Conservation (phyloP, 2,329 filamentous ascomycete genomes). For the Pseudopithomyces chartarum region DNA sequence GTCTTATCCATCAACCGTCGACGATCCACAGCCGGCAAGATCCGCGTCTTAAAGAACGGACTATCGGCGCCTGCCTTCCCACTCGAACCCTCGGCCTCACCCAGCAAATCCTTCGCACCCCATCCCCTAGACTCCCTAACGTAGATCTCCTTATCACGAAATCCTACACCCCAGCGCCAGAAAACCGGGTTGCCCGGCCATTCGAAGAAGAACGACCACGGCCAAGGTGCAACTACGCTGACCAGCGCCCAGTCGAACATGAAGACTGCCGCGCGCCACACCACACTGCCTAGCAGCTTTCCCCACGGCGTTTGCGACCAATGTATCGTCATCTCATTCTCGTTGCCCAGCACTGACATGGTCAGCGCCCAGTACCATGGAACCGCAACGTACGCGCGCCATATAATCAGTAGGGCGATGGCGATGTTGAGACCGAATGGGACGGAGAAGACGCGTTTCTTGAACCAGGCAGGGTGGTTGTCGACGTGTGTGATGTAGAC, state of each 20-base stretch:
- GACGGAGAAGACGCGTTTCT: conserved; percentile 81
- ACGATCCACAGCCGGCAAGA: conserved; percentile 72
- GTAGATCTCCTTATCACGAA: conserved; percentile 78
- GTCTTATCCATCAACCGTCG: conserved; percentile 76
- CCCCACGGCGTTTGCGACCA: conserved; percentile 58
- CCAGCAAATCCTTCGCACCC: conserved; percentile 64
- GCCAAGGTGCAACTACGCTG: conserved; percentile 53
- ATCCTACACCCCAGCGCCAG: conserved; percentile 79
- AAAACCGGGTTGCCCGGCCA: conserved; percentile 66
- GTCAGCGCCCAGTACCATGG: conserved; percentile 76
- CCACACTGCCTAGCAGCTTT: conserved; percentile 62
- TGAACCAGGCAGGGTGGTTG: conserved; percentile 69
- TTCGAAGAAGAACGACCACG: conserved; percentile 61
- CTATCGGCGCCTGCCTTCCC: conserved; percentile 58
- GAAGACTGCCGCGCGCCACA: conserved; percentile 67
- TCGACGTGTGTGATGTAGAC: conserved; percentile 89
- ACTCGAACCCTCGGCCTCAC: conserved; percentile 49
- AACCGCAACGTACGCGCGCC: conserved; percentile 70
- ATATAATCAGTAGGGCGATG: conserved; percentile 67
- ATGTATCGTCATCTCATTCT: conserved; percentile 70
- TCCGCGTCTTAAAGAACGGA: conserved; percentile 62
- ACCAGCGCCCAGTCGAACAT: conserved; percentile 70
- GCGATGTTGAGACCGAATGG: conserved; percentile 76
- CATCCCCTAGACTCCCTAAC: conserved; percentile 78
- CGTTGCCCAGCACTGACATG: conserved; percentile 66